Conservation (phyloP, 306 rosid genomes). For the Quercus engelmannii region DNA sequence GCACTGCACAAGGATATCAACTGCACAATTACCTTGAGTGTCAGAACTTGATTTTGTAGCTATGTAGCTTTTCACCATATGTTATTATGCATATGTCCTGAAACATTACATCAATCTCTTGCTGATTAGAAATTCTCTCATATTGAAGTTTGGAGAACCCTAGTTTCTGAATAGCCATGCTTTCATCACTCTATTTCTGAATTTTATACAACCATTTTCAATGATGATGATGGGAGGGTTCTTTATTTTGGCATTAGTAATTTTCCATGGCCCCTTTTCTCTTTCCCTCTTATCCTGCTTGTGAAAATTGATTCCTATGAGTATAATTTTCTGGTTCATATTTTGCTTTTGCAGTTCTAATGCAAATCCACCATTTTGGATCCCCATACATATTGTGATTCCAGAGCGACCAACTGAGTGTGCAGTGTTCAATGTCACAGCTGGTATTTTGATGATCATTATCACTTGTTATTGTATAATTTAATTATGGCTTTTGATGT, state of each 20-base stretch:
- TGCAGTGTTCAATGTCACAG: conserved; percentile 77
- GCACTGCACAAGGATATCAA: neutral
- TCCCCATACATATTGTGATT: conserved; percentile 83
- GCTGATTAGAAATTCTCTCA: neutral
- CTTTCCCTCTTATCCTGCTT: neutral
- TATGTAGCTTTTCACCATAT: neutral
- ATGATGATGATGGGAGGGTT: neutral
- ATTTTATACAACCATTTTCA: neutral
- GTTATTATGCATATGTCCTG: neutral
- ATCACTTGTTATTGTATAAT: conserved; percentile 14
- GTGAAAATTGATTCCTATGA: neutral
- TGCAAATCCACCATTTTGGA: conserved; percentile 88
- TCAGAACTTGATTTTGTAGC: neutral
- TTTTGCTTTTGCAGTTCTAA: conserved; percentile 52
- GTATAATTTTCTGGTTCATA: conserved; percentile 1
- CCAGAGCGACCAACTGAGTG: conserved; percentile 98
- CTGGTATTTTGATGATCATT: conserved; percentile 55
- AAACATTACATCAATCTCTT: neutral
- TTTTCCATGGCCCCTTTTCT: neutral
- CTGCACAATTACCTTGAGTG: neutral
- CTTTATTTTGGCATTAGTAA: neutral
- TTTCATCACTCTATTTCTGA: neutral
- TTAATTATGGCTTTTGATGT: conserved; percentile 5
- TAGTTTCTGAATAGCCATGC: neutral
- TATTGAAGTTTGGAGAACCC: neutral